Base-by-base conservation (phyloP, 2,329 filamentous ascomycete genomes). In the Penicillium palitans region DNA sequence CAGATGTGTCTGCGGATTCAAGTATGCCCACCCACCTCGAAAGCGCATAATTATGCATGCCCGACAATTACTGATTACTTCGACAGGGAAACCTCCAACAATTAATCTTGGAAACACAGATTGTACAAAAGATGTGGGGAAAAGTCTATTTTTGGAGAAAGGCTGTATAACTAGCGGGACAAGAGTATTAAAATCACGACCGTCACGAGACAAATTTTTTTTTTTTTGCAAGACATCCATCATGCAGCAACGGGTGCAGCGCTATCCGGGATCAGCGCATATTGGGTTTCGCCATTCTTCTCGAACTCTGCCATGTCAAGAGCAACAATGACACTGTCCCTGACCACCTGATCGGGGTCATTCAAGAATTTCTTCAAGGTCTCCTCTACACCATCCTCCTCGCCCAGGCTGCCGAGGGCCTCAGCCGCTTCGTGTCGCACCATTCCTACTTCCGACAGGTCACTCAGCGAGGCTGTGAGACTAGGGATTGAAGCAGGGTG, bases 261-360 rank as follows among this genome's bases (percentile, higher is more conserved):
- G 42, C 69, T 68, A 50, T 90, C 85, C 3, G 93, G 93, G 66
- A 98, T 88, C 70, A 96, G 83, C 47, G 95, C 95, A 80, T 99
- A 99, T 74, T 99, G 93, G 33, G 87, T 80, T 76, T 96, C 87
- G 42, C 90, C 90, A 66, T 87, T 90, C 80, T 90, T 91, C 81
- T 99, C 95, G 71, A 91, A 97, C 72, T 97, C 93, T 12, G 93
- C 95, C 91, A 99, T 99, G 76, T 99, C 95, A 65, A 99, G 82
- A 45, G 95, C 95, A 56, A 99, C 95, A 68, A 97, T 87, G 40
- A 96, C 88, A 75, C 93, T 98, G 72, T 99, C 95, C 59, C 92
- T 86, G 42, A 99, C 95, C 6, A 99, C 93, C 74, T 90, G 87
- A 76, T 98, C 93, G 61, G 91, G 87, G 74, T 99, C 96, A 63